Percentiles rank a stretch among this genome's conserved stretches.
phyloP scores from a whole-genome alignment of 2,329 filamentous ascomycete species.

The Botrytis sinoallii region DNA sequence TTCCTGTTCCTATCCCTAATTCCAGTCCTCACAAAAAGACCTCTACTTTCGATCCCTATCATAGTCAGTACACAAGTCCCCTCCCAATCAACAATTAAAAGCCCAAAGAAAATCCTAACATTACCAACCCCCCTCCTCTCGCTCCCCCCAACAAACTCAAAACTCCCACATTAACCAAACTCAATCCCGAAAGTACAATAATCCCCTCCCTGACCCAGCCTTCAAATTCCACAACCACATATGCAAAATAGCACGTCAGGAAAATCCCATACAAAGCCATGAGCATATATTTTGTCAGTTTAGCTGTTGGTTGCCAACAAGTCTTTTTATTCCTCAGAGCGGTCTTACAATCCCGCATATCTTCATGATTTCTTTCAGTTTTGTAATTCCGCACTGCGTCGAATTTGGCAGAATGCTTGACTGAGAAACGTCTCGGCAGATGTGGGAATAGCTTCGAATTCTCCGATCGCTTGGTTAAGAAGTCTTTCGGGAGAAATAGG shows the following conservation, averaged over 20 bases:
- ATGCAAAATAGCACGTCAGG: not conserved
- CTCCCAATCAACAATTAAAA: not conserved
- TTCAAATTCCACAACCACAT: not conserved
- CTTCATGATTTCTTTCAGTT: not conserved
- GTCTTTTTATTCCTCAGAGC: accelerated
- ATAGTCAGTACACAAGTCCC: not conserved
- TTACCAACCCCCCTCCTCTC: not conserved
- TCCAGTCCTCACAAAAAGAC: not conserved
- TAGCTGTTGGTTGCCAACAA: not conserved
- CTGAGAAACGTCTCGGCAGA: not conserved
- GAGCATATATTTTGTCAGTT: not conserved
- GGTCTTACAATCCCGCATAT: not conserved
- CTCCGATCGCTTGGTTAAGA: not conserved
- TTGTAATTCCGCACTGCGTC: not conserved
- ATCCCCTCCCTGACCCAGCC: not conserved
- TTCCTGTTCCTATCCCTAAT: not conserved
- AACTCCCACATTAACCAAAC: not conserved
- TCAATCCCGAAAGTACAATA: not conserved
- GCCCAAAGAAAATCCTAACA: not conserved
- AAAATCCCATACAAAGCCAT: not conserved
- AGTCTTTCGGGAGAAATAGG: not conserved
- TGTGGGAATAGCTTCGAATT: not conserved
- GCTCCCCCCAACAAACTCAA: not conserved
- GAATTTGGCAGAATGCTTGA: not conserved
- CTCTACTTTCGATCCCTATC: not conserved